A percentile compares a stretch with the other conserved stretches of the same genome.
phyloP scores from a whole-genome alignment of 176 grass and related monocot species.

The Zea mays region DNA sequence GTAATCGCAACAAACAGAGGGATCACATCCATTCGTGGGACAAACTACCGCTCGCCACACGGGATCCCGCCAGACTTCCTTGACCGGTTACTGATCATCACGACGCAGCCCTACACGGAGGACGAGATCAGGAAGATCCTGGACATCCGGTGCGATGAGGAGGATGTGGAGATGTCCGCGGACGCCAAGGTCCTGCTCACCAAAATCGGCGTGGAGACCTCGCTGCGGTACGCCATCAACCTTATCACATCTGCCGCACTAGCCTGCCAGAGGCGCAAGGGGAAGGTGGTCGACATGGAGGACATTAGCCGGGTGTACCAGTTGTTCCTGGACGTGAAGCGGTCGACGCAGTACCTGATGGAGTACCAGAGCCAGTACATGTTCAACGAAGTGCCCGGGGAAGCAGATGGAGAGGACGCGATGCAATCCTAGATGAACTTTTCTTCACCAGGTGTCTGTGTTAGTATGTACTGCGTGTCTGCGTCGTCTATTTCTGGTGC shows the following conservation, averaged over 20 bases:
- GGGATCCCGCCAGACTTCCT: conserved; percentile 93
- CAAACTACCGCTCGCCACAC: conserved; percentile 78
- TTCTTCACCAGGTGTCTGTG: background rate
- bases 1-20: conserved; percentile 88
- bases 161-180: conserved; percentile 82
- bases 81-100: conserved; percentile 72
- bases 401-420: conserved; percentile 53
- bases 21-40: conserved; percentile 82
- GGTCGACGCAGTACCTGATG: conserved; percentile 84
- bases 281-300: conserved; percentile 85
- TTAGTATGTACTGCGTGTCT: background rate
- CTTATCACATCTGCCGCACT: conserved; percentile 75
- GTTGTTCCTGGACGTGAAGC: conserved; percentile 91
- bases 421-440: conserved; percentile 48
- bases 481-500: background rate
- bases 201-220: conserved; percentile 86
- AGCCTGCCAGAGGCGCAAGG: conserved; percentile 82
- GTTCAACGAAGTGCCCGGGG: conserved; percentile 75
- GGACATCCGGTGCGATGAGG: conserved; percentile 75
- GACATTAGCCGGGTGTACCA: conserved; percentile 87
- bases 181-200: conserved; percentile 86
- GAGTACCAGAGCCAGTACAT: conserved; percentile 92
- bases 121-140: conserved; percentile 78
- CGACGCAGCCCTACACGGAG: conserved; percentile 64
- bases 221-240: conserved; percentile 82